phyloP scores from a whole-genome alignment of 208 protist species.

The Novymonas esmeraldas region DNA sequence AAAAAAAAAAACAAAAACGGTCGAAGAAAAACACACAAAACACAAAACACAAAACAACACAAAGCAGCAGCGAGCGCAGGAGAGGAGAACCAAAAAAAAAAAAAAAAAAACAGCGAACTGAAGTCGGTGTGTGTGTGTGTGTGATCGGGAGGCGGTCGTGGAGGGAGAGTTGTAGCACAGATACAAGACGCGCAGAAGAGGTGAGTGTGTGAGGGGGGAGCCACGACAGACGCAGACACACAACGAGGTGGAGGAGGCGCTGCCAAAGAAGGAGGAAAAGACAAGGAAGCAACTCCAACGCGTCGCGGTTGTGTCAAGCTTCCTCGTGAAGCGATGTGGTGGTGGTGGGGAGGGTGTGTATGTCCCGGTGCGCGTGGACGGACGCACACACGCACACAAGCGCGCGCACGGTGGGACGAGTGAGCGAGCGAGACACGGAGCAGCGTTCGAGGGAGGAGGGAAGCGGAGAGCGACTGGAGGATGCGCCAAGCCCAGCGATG shows the following conservation, averaged over 20 bases:
- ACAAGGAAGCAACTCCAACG: conserved; percentile 4
- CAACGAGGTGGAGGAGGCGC: not conserved
- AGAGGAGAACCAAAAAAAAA: not conserved
- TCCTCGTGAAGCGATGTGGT: no score
- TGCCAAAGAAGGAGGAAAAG: not conserved
- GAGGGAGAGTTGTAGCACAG: conserved; percentile 1
- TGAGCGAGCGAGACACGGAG: no score
- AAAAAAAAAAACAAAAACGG: not conserved
- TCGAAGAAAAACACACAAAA: not conserved
- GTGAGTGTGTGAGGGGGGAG: no score
- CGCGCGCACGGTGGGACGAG: no score
- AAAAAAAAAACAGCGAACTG: conserved; percentile 6
- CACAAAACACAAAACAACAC: conserved; percentile 1
- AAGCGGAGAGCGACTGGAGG: no score
- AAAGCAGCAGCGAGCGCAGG: not conserved
- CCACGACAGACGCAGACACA: not conserved
- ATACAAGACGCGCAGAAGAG: no score
- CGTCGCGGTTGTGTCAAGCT: no score
- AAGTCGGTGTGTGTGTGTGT: not conserved
- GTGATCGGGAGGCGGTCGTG: not conserved
- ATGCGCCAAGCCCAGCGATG: no score
- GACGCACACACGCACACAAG: no score
- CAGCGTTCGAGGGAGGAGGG: no score
- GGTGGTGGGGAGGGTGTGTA: no score
- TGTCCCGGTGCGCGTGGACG: no score